These are phyloP conservation scores for Sequoia sempervirens DNA, from an alignment of 75 land plant genomes.

Conservation along the genomic window DNA sequence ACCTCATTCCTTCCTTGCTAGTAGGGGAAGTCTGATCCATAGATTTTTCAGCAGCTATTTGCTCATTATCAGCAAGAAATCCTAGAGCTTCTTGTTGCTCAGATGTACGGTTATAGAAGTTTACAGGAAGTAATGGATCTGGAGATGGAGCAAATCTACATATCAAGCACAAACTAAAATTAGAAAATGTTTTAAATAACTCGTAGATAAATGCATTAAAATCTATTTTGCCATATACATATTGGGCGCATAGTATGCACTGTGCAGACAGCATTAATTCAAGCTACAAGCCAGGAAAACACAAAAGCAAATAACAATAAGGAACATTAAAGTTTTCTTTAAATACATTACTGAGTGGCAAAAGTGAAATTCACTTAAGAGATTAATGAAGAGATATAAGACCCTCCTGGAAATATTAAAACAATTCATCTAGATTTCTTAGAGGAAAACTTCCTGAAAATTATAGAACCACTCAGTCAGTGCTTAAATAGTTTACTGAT, in stretches of 20 bases:
- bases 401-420: not conserved
- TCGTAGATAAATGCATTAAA: not conserved
- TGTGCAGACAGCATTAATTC: not conserved
- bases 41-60: slow-evolving; percentile 5
- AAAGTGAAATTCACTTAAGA: not conserved
- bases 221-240: not conserved
- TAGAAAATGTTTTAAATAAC: not conserved
- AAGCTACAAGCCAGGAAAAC: not conserved
- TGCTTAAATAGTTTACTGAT: not conserved
- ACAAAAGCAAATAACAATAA: not conserved
- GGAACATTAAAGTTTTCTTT: not conserved
- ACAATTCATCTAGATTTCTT: not conserved
- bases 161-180: not conserved
- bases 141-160: slow-evolving; percentile 73
- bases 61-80: slow-evolving; percentile 50
- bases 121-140: slow-evolving; percentile 65
- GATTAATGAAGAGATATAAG: not conserved
- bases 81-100: slow-evolving; percentile 89
- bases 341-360: not conserved
- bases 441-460: not conserved
- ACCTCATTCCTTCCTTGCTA: not conserved
- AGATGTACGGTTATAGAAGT: slow-evolving; percentile 72
- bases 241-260: not conserved
- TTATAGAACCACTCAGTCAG: not conserved
- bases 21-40: slow-evolving; percentile 1